phyloP scores from a whole-genome alignment of 345 rosid genomes.

The Citrus inodora region DNA sequence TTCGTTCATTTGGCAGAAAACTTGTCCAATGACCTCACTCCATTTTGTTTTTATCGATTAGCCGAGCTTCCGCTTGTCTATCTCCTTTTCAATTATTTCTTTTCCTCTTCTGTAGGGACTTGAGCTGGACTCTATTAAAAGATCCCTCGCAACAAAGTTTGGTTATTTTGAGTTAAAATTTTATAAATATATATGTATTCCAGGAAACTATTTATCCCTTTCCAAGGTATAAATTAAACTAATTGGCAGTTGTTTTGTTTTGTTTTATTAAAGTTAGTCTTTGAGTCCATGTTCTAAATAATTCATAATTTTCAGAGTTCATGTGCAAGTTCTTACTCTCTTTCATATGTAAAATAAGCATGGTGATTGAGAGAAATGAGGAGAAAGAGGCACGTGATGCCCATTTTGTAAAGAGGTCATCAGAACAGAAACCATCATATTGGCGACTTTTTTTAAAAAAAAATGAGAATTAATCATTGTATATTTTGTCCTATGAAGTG shows the following conservation, averaged over 20 bases:
- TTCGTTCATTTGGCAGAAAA: background rate
- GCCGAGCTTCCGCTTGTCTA: background rate
- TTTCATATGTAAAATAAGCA: background rate
- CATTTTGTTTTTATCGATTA: background rate
- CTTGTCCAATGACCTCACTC: background rate
- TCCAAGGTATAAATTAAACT: too few relatives aligned
- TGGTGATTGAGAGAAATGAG: background rate
- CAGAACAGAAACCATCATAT: background rate
- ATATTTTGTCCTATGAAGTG: background rate
- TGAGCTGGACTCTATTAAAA: background rate
- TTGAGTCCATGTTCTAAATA: too few relatives aligned
- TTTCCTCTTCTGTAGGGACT: background rate
- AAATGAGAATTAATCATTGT: background rate
- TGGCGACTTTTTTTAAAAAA: background rate
- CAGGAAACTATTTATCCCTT: background rate
- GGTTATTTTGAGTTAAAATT: background rate
- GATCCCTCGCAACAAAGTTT: background rate
- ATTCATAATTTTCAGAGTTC: background rate
- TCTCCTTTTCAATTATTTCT: slow-evolving; percentile 3
- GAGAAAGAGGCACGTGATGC: slow-evolving; percentile 21
- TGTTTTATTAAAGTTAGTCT: too few relatives aligned
- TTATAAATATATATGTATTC: too few relatives aligned
- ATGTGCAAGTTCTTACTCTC: background rate
- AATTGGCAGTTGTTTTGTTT: too few relatives aligned
- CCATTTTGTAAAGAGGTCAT: slow-evolving; percentile 10